phyloP scores from a whole-genome alignment of 495 filamentous ascomycete genomes.

The Podospora pseudoanserina region DNA sequence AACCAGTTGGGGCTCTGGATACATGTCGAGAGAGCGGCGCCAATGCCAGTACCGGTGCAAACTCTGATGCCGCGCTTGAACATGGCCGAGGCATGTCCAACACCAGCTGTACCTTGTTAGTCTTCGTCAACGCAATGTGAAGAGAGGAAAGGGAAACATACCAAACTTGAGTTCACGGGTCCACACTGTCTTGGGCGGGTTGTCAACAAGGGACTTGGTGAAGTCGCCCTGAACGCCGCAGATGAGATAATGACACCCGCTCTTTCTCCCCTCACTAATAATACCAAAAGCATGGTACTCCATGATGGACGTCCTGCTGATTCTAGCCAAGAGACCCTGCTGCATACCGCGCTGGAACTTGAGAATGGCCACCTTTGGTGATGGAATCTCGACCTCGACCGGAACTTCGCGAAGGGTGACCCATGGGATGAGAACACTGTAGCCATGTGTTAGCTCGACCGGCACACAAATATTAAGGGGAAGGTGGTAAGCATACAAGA shows the following conservation, averaged over 20 bases:
- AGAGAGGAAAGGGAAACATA: slow-evolving; percentile 20
- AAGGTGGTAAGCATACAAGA: slow-evolving; percentile 35
- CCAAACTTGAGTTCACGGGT: slow-evolving; percentile 47
- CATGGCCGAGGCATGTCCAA: slow-evolving; percentile 45
- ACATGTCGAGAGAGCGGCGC: slow-evolving; percentile 44
- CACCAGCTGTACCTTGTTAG: slow-evolving; percentile 33
- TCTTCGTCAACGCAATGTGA: slow-evolving; percentile 16
- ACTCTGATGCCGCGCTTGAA: slow-evolving; percentile 46
- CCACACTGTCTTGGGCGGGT: slow-evolving; percentile 43
- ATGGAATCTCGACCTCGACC: slow-evolving; percentile 45
- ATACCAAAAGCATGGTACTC: slow-evolving; percentile 48
- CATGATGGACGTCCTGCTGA: slow-evolving; percentile 46
- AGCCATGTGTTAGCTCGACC: slow-evolving; percentile 21
- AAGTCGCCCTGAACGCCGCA: slow-evolving; percentile 48
- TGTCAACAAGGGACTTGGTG: slow-evolving; percentile 36
- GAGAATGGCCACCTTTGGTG: slow-evolving; percentile 42
- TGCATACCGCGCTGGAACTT: slow-evolving; percentile 45
- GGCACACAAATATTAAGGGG: neutral
- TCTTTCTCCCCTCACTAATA: slow-evolving; percentile 42
- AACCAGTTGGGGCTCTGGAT: slow-evolving; percentile 46
- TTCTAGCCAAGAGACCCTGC: slow-evolving; percentile 44
- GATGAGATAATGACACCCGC: slow-evolving; percentile 42
- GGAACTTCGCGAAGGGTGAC: slow-evolving; percentile 43
- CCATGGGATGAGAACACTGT: slow-evolving; percentile 43
- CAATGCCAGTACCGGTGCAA: slow-evolving; percentile 45